phyloP scores from a whole-genome alignment of 768 basidiomycete genomes.

The Chiua virens region DNA sequence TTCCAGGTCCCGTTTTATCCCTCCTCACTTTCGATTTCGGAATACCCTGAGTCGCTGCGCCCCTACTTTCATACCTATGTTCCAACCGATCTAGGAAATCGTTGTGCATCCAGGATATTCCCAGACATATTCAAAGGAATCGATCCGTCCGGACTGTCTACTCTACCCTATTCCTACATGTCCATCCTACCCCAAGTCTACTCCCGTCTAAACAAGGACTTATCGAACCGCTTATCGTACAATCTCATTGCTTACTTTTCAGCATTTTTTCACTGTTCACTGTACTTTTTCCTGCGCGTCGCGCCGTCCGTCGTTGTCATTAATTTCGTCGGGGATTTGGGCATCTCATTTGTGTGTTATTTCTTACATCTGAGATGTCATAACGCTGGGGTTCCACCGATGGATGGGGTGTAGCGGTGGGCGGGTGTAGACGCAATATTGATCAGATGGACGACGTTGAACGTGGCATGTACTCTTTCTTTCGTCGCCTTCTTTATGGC shows the following conservation, averaged over 20 bases:
- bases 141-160: conserved; percentile 20
- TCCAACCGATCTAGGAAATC: conserved; percentile 25
- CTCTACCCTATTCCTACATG: conserved; percentile 24
- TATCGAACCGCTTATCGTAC: conserved; percentile 31
- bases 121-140: conserved; percentile 17
- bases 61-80: conserved; percentile 4
- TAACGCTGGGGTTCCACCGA: not conserved
- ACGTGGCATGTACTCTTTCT: conserved; percentile 21
- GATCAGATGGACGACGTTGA: conserved; percentile 15
- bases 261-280: conserved; percentile 9
- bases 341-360: conserved; percentile 3
- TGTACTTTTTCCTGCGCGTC: conserved; percentile 10
- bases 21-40: not conserved
- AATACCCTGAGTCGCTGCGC: conserved; percentile 5
- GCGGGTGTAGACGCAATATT: not conserved
- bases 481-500: conserved; percentile 4
- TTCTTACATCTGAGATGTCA: conserved; percentile 1
- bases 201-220: conserved; percentile 22
- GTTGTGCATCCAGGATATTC: conserved; percentile 27
- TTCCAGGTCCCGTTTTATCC: too few species aligned
- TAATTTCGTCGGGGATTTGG: conserved; percentile 1
- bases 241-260: conserved; percentile 28
- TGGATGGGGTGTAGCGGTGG: not conserved
- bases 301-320: conserved; percentile 7
- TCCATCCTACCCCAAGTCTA: conserved; percentile 22